phyloP scores from a whole-genome alignment of 805 yeast species.

The Cyberlindnera mrakii region DNA sequence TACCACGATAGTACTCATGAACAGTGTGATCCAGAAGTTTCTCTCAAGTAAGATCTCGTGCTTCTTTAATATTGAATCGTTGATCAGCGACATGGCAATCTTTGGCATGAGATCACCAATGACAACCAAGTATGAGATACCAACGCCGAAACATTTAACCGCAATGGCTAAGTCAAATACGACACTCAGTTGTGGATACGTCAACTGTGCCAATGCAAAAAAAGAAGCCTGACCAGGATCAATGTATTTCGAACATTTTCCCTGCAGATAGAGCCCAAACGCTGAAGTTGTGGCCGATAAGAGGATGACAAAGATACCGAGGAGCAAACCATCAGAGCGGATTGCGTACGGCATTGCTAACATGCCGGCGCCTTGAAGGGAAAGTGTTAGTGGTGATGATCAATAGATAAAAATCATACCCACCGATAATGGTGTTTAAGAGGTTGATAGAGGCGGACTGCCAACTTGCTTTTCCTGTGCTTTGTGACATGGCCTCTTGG shows the following conservation, averaged over 20 bases:
- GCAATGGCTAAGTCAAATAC: conserved; percentile 65
- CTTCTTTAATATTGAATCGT: conserved; percentile 9
- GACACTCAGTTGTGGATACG: conserved; percentile 55
- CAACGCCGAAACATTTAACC: conserved; percentile 67
- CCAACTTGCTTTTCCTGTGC: conserved; percentile 29
- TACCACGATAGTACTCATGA: conserved; percentile 39
- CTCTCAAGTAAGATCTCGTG: conserved; percentile 31
- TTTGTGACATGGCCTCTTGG: background rate
- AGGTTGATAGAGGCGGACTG: conserved; percentile 46
- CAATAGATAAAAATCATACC: conserved; percentile 1
- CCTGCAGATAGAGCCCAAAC: conserved; percentile 60
- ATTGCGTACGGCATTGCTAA: conserved; percentile 69
- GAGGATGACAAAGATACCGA: conserved; percentile 52
- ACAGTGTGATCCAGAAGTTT: conserved; percentile 55
- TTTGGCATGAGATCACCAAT: conserved; percentile 68
- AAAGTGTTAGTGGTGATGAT: background rate
- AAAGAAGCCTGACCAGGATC: conserved; percentile 55
- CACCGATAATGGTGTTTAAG: conserved; percentile 47
- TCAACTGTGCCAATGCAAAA: conserved; percentile 53
- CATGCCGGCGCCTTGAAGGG: conserved; percentile 49
- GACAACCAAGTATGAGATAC: conserved; percentile 60
- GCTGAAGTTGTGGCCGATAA: conserved; percentile 66
- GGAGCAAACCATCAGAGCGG: conserved; percentile 55
- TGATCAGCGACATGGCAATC: conserved; percentile 32
- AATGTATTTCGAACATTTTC: conserved; percentile 48